phyloP scores from a whole-genome alignment of 331 rosid genomes.

The Spiraea crenata region DNA sequence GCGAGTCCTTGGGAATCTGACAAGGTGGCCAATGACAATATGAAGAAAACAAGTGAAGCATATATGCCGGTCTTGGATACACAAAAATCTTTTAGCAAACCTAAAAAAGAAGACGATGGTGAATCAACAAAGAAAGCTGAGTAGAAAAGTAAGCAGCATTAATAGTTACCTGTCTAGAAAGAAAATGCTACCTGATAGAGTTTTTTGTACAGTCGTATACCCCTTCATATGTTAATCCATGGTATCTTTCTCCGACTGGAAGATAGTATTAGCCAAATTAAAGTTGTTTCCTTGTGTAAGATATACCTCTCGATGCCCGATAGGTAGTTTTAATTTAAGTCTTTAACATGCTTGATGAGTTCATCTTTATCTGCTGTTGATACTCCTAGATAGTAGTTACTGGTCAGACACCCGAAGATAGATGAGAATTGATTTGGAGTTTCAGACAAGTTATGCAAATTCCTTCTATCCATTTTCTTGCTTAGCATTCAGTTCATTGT shows the following conservation, averaged over 20 bases:
- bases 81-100: constrained; percentile 54
- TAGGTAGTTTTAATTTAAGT: background rate
- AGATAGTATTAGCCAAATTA: background rate
- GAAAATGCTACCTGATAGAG: background rate
- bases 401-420: background rate
- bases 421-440: background rate
- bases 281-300: background rate
- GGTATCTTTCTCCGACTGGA: constrained; percentile 5
- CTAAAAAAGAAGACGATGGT: constrained; percentile 47
- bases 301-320: background rate
- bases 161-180: background rate
- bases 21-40: constrained; percentile 33
- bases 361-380: background rate
- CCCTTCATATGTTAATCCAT: background rate
- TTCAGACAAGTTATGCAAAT: background rate
- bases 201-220: background rate
- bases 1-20: constrained; percentile 61
- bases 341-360: background rate
- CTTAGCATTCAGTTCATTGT: too few species aligned
- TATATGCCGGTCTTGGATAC: constrained; percentile 44
- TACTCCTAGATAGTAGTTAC: background rate
- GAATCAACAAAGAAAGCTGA: constrained; percentile 47
- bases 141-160: constrained; percentile 21
- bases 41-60: constrained; percentile 56
- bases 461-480: background rate